Conservation (phyloP, 2,329 filamentous ascomycete species). For the Calcarisporium arbuscula region DNA sequence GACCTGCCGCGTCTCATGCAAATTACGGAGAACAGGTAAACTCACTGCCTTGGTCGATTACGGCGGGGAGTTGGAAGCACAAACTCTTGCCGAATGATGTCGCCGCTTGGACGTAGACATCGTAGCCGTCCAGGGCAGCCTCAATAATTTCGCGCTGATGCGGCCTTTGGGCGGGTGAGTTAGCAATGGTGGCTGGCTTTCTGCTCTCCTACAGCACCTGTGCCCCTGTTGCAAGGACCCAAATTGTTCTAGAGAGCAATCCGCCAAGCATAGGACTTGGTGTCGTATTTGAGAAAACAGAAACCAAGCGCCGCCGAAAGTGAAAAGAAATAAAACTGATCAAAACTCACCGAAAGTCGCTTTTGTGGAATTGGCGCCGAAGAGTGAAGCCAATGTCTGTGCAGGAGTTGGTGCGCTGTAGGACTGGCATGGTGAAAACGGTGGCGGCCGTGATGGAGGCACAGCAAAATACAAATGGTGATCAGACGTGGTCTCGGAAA, state of each 20-base stretch:
- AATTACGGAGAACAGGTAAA: constrained; percentile 13
- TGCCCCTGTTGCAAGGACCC: too few species aligned
- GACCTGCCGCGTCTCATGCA: background rate
- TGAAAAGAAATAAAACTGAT: constrained; percentile 1
- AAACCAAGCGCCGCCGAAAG: constrained; percentile 1
- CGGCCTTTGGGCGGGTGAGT: constrained; percentile 45
- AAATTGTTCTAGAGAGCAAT: too few species aligned
- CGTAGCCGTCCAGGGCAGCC: constrained; percentile 72
- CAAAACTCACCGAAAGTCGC: constrained; percentile 61
- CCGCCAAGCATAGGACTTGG: constrained; percentile 1
- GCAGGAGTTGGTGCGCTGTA: constrained; percentile 41
- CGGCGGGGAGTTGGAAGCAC: constrained; percentile 86
- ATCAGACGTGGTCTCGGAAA: too few species aligned
- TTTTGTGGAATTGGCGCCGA: constrained; percentile 66
- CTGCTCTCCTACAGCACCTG: too few species aligned
- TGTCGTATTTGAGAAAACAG: background rate
- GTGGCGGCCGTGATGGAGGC: too few species aligned
- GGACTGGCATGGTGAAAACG: constrained; percentile 30
- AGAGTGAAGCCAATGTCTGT: constrained; percentile 70
- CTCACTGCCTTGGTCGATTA: constrained; percentile 79
- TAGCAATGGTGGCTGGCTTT: constrained; percentile 6
- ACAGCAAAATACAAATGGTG: too few species aligned
- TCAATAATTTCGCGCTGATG: constrained; percentile 82
- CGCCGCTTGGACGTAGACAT: constrained; percentile 90
- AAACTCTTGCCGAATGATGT: constrained; percentile 89